Percentiles rank a stretch among this genome's conserved stretches.
Evolutionary conservation across 306 rosid species (phyloP).

Genomic region (Casuarina equisetifolia): DNA sequence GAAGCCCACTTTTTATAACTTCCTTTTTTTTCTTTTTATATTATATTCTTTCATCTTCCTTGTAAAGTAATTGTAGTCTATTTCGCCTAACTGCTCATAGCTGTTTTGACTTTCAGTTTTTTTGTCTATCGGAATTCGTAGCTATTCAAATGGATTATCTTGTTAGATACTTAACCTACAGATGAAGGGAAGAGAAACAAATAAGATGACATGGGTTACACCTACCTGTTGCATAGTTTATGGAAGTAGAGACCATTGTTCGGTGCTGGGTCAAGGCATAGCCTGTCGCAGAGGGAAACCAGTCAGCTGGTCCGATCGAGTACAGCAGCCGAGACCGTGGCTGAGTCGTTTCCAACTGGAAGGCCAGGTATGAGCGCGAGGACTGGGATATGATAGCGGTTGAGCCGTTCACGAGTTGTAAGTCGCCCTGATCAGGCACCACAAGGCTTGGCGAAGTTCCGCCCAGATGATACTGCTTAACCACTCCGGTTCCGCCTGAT

Average conservation of each 20-base stretch:
- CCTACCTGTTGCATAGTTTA: conserved; percentile 63
- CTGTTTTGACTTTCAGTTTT: no score
- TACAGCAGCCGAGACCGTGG: conserved; percentile 47
- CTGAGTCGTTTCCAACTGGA: conserved; percentile 46
- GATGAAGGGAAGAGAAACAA: no score
- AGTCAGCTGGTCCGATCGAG: conserved; percentile 48
- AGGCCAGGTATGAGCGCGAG: conserved; percentile 43
- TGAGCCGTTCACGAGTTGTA: conserved; percentile 41
- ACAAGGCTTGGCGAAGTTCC: conserved; percentile 53
- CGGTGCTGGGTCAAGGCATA: conserved; percentile 46
- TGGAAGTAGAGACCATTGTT: conserved; percentile 40
- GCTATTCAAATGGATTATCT: no score
- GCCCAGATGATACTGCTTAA: conserved; percentile 53
- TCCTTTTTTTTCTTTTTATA: no score
- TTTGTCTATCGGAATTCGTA: no score
- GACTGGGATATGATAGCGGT: conserved; percentile 50
- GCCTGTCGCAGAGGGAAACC: conserved; percentile 50
- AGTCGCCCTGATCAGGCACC: conserved; percentile 49
- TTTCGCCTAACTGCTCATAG: no score
- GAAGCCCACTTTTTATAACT: no score
- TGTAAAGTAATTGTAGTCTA: no score
- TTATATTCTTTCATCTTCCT: no score
- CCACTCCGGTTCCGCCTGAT: conserved; percentile 34
- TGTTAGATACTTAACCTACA: no score
- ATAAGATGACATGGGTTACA: not conserved